Conservation (phyloP, 805 yeast species). For the Priceomyces fermenticarens region DNA sequence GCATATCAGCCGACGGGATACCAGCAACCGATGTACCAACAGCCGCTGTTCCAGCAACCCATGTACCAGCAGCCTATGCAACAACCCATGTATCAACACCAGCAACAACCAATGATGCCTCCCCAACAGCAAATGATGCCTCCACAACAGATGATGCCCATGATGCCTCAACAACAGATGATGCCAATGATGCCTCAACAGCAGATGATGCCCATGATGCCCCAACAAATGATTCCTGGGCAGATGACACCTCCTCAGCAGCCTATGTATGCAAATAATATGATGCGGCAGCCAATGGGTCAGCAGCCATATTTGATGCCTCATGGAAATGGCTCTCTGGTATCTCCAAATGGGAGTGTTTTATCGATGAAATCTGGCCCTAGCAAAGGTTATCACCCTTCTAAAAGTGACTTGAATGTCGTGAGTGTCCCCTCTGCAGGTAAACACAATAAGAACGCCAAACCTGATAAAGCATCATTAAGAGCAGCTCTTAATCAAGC, state of each 20-base stretch:
- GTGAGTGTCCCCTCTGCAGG: constrained; percentile 46
- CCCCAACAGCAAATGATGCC: not conserved
- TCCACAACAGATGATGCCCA: constrained; percentile 2
- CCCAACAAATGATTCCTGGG: constrained; percentile 1
- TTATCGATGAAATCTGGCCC: not conserved
- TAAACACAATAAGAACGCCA: constrained; percentile 35
- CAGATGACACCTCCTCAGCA: constrained; percentile 1
- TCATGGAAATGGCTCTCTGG: constrained; percentile 1
- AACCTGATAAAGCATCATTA: constrained; percentile 52
- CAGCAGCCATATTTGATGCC: constrained; percentile 2
- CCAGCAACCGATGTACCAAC: not conserved
- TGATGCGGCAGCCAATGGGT: constrained; percentile 2
- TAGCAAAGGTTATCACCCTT: constrained; percentile 14
- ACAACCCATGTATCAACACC: not conserved
- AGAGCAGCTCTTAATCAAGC: constrained; percentile 66
- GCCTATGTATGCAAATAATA: constrained; percentile 3
- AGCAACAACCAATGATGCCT: constrained; percentile 2
- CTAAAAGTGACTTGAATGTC: constrained; percentile 43
- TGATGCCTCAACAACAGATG: constrained; percentile 2
- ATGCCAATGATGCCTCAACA: constrained; percentile 3
- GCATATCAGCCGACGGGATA: too few species aligned
- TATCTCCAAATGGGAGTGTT: constrained; percentile 5
- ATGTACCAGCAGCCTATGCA: constrained; percentile 1
- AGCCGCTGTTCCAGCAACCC: not conserved
- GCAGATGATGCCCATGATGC: not conserved